These are phyloP conservation scores for Exophiala sideris DNA, from an alignment of 2,329 filamentous ascomycete genomes.

Conservation along the genomic window DNA sequence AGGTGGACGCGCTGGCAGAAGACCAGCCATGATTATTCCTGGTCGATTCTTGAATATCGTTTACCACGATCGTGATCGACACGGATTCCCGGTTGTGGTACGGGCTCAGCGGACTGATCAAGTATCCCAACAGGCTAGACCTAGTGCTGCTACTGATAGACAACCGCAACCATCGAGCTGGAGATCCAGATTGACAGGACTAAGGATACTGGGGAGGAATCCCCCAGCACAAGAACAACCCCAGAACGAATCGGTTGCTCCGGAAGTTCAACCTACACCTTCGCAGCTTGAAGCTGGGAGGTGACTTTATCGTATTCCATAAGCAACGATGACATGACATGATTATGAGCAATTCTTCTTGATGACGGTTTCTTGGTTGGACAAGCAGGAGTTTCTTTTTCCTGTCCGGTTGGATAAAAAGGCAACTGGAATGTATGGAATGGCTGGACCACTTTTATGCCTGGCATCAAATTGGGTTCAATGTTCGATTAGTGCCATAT, in stretches of 20 bases:
- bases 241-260: neutral
- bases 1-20: conserved; percentile 36
- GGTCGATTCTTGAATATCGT: conserved; percentile 35
- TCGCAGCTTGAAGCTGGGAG: conserved; percentile 25
- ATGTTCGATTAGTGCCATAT: too few species aligned
- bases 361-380: neutral
- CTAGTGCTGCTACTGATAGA: neutral
- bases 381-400: neutral
- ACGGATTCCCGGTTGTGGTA: conserved; percentile 25
- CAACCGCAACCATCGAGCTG: conserved; percentile 1
- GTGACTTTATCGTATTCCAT: conserved; percentile 7
- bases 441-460: neutral
- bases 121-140: conserved; percentile 6
- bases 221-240: conserved; percentile 2
- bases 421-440: neutral
- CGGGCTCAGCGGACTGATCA: conserved; percentile 22
- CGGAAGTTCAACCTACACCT: conserved; percentile 19
- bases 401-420: neutral
- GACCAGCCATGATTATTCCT: conserved; percentile 37
- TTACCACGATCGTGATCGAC: conserved; percentile 29
- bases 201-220: conserved; percentile 10
- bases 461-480: too few species aligned
- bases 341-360: conserved; percentile 14
- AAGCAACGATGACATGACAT: conserved; percentile 18
- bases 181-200: conserved; percentile 13